Evolutionary conservation across 257 asterid genomes (phyloP).

Genomic region (Anisodus tanguticus): DNA sequence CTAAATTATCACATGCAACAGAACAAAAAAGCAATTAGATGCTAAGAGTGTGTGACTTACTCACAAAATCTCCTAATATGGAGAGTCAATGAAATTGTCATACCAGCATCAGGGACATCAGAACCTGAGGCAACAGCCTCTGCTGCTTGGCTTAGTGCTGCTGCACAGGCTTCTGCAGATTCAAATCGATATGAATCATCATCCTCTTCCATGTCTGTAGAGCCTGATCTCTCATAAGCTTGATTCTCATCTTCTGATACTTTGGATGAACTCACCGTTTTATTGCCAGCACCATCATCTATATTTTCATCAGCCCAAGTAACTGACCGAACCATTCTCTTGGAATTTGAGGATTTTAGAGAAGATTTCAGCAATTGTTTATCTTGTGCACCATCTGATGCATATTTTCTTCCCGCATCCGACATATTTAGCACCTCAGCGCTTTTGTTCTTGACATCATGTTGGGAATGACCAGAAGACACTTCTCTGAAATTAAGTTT

Average conservation of each 20-base stretch:
- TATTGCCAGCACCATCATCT: conserved; percentile 34
- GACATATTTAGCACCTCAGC: conserved; percentile 35
- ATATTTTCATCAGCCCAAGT: conserved; percentile 84
- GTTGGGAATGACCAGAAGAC: conserved; percentile 41
- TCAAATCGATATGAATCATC: conserved; percentile 56
- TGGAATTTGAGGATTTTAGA: conserved; percentile 62
- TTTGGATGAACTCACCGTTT: conserved; percentile 26
- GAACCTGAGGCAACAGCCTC: conserved; percentile 81
- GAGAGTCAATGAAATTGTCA: not conserved
- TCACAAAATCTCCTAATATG: conserved; percentile 12
- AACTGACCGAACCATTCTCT: conserved; percentile 58
- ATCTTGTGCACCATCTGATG: conserved; percentile 34
- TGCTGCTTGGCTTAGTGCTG: conserved; percentile 76
- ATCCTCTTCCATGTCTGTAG: conserved; percentile 43
- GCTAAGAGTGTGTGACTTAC: conserved; percentile 8
- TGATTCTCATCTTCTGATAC: conserved; percentile 42
- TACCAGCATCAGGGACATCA: conserved; percentile 79
- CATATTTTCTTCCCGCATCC: conserved; percentile 37
- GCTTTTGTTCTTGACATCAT: conserved; percentile 28
- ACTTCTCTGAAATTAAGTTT: conserved; percentile 43
- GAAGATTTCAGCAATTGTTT: conserved; percentile 58
- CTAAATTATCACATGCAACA: conserved; percentile 45
- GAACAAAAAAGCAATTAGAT: conserved; percentile 39
- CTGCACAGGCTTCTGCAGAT: conserved; percentile 94
- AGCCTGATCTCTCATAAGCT: conserved; percentile 36